phyloP scores from a whole-genome alignment of 371 early-diverging fungal species.

The Fennellomyces sp. region DNA sequence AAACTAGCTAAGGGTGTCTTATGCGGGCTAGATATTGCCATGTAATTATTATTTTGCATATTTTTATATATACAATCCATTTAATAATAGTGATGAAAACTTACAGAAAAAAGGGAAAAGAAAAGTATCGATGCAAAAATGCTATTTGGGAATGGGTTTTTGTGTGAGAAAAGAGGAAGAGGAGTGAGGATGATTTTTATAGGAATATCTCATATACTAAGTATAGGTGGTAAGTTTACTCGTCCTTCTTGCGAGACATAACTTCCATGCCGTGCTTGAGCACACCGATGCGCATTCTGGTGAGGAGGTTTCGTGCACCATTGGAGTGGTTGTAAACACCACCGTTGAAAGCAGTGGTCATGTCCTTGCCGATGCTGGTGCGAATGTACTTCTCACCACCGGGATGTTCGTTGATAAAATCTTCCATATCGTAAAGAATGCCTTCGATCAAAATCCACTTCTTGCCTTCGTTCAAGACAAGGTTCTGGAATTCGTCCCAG shows the following conservation, averaged over 20 bases:
- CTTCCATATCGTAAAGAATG: conserved; percentile 86
- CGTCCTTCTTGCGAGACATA: conserved; percentile 6
- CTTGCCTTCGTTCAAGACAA: conserved; percentile 62
- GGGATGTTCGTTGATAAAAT: conserved; percentile 91
- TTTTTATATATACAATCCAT: neutral
- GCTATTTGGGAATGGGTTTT: neutral
- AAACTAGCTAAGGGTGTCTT: too few relatives aligned
- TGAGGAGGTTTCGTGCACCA: conserved; percentile 80
- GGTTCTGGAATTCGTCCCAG: conserved; percentile 74
- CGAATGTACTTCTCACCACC: conserved; percentile 84
- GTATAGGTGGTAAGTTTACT: neutral
- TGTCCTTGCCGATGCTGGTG: conserved; percentile 81
- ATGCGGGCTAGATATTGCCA: too few relatives aligned
- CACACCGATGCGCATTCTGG: conserved; percentile 75
- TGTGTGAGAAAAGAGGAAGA: neutral
- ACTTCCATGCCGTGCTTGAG: conserved; percentile 34
- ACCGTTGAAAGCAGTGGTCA: conserved; percentile 87
- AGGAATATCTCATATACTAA: neutral
- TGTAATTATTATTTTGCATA: too few relatives aligned
- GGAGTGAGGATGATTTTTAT: neutral
- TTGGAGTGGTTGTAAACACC: conserved; percentile 86
- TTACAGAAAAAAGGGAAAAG: conserved; percentile 3
- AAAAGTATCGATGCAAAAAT: conserved; percentile 5
- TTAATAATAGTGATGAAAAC: neutral
- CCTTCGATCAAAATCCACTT: conserved; percentile 89